These are phyloP conservation scores for Cardamine resedifolia DNA, from an alignment of 345 rosid genomes.

Conservation along the genomic window DNA sequence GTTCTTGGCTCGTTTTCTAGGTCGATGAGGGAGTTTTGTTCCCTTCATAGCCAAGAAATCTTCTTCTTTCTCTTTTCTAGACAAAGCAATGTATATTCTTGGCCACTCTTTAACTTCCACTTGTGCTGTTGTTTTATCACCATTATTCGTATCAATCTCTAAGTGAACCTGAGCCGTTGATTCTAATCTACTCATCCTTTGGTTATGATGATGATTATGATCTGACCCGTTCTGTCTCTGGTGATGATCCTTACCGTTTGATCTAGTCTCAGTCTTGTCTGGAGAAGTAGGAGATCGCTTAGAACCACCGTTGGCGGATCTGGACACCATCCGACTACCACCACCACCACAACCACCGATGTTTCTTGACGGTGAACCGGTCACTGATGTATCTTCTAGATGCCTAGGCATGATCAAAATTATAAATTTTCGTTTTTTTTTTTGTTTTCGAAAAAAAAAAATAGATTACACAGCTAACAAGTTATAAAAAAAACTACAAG, in stretches of 20 bases:
- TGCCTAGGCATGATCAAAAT: conserved; percentile 42
- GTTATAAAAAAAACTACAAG: neutral
- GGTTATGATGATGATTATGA: conserved; percentile 19
- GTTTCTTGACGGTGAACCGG: conserved; percentile 45
- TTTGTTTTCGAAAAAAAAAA: neutral
- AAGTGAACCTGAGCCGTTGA: conserved; percentile 25
- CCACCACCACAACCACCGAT: conserved; percentile 19
- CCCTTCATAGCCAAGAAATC: conserved; percentile 66
- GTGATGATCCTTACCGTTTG: conserved; percentile 33
- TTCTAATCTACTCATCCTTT: conserved; percentile 34
- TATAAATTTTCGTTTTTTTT: neutral
- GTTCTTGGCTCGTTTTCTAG: conserved; percentile 59
- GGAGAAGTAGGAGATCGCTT: conserved; percentile 48
- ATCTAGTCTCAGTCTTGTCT: conserved; percentile 48
- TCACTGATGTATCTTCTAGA: conserved; percentile 46
- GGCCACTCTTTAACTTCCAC: conserved; percentile 52
- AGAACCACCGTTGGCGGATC: conserved; percentile 41
- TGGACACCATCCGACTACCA: conserved; percentile 40
- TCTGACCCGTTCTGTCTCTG: conserved; percentile 44
- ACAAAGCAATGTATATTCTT: conserved; percentile 46
- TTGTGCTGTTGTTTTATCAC: conserved; percentile 23
- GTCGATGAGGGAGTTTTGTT: conserved; percentile 61
- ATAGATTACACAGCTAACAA: conserved; percentile 20
- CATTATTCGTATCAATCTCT: conserved; percentile 33
- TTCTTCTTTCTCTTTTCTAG: conserved; percentile 64